Conservation (phyloP, 805 yeast genomes). For the Wickerhamomyces canadensis region DNA sequence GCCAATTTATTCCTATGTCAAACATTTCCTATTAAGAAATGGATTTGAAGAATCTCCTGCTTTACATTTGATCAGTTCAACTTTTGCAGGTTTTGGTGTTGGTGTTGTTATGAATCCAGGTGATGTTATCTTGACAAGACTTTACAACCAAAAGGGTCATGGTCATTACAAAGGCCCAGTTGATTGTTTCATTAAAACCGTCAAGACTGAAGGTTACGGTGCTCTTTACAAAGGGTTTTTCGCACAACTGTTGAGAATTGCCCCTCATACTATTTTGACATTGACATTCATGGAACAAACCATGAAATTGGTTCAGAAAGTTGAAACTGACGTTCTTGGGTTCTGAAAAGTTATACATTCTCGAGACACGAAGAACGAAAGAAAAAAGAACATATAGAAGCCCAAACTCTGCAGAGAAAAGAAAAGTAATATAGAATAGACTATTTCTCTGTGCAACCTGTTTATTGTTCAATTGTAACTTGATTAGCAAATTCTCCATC, state of each 20-base stretch:
- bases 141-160: conserved; percentile 90
- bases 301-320: conserved; percentile 50
- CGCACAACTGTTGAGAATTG: conserved; percentile 88
- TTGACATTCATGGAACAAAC: conserved; percentile 95
- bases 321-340: conserved; percentile 22
- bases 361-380: no score
- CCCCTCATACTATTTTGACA: conserved; percentile 89
- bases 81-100: conserved; percentile 85
- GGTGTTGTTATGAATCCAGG: conserved; percentile 96
- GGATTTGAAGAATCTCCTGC: conserved; percentile 57
- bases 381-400: no score
- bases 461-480: no score
- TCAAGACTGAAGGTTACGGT: conserved; percentile 71
- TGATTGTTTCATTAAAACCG: conserved; percentile 84
- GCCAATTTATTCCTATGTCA: conserved; percentile 81
- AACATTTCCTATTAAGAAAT: conserved; percentile 50
- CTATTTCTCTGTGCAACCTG: no score
- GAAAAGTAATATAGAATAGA: no score
- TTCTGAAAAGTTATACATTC: not conserved
- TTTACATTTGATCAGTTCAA: conserved; percentile 67
- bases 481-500: no score
- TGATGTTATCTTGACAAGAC: conserved; percentile 91
- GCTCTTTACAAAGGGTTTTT: conserved; percentile 94
- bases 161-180: conserved; percentile 73
- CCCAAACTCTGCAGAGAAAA: no score